Conservation (phyloP, 2,329 filamentous ascomycete species). For the Microsporum ferrugineum region DNA sequence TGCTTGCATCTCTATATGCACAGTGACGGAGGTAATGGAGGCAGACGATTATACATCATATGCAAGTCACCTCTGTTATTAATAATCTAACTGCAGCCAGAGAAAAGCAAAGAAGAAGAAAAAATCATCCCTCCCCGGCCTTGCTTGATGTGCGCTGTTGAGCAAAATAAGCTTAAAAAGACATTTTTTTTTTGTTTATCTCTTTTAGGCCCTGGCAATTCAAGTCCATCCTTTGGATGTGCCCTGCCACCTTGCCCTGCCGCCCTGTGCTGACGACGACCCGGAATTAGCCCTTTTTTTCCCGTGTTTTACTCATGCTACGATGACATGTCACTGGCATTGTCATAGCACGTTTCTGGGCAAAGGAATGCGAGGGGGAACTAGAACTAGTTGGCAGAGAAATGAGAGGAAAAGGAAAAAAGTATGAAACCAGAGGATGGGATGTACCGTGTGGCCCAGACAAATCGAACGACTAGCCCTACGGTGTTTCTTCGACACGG, state of each 20-base stretch:
- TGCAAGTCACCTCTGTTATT: slow-evolving; percentile 1
- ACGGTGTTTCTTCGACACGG: no score
- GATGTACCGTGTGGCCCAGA: no score
- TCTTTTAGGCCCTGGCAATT: neutral
- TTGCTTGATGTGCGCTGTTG: neutral
- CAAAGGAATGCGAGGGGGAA: neutral
- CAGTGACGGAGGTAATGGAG: neutral
- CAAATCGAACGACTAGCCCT: no score
- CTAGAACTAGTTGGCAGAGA: neutral
- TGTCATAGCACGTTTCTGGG: neutral
- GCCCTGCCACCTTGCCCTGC: neutral
- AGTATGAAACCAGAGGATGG: neutral
- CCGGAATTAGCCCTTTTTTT: neutral
- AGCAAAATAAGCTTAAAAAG: slow-evolving; percentile 4
- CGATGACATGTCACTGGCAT: slow-evolving; percentile 1
- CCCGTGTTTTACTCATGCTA: neutral
- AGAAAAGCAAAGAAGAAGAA: neutral
- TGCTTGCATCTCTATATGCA: slow-evolving; percentile 1
- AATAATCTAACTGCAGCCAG: neutral
- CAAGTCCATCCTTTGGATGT: neutral
- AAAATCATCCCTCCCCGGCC: neutral
- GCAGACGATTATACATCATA: neutral
- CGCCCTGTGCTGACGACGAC: neutral
- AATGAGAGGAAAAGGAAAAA: neutral
- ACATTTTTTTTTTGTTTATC: neutral